phyloP scores from a whole-genome alignment of 139 green algal genomes.

The Trebouxia sp. region DNA sequence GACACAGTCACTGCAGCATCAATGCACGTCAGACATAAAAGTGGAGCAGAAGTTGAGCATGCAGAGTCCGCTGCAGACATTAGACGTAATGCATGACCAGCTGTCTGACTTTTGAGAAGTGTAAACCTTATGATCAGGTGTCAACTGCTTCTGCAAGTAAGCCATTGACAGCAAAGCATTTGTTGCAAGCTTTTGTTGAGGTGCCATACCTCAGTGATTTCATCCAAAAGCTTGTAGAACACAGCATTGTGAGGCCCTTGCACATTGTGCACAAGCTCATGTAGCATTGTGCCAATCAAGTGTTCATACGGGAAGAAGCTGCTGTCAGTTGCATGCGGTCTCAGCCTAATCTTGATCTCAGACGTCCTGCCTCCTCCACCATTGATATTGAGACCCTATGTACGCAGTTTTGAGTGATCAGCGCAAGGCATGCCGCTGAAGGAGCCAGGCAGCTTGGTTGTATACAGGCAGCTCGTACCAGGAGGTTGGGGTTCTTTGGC shows the following conservation, averaged over 20 bases:
- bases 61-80: no score
- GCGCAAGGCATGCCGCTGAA: background rate
- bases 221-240: conserved; percentile 92
- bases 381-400: conserved; percentile 53
- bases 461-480: no score
- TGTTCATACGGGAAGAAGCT: conserved; percentile 74
- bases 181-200: no score
- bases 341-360: conserved; percentile 61
- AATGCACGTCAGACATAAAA: no score
- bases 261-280: conserved; percentile 47
- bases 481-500: conserved; percentile 47
- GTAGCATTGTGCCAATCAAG: conserved; percentile 88
- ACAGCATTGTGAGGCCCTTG: conserved; percentile 39
- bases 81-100: no score
- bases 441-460: background rate
- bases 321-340: conserved; percentile 3
- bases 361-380: conserved; percentile 51
- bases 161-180: no score
- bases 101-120: no score
- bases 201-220: conserved; percentile 70
- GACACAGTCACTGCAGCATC: no score
- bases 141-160: no score
- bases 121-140: no score
- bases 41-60: no score
- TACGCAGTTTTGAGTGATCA: background rate